Conservation (phyloP, 192 early-diverging fungal species). For the Chytriomyces sp. region DNA sequence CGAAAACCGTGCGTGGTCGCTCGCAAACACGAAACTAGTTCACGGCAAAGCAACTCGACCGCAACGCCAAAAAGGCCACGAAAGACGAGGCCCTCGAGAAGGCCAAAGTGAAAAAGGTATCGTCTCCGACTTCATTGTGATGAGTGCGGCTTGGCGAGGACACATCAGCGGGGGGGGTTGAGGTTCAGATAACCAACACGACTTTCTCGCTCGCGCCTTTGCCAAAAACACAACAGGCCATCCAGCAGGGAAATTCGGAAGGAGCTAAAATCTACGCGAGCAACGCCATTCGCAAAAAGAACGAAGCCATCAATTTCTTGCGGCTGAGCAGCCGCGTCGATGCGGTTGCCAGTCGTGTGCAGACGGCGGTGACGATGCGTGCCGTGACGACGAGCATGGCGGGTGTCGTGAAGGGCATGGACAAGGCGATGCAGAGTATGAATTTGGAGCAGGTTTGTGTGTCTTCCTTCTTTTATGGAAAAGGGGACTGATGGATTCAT, state of each 20-base stretch:
- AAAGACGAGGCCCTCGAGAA: slow-evolving; percentile 86
- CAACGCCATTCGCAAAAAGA: slow-evolving; percentile 98
- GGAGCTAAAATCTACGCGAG: slow-evolving; percentile 91
- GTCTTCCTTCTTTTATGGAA: neutral
- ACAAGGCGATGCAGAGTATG: slow-evolving; percentile 92
- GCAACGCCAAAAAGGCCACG: slow-evolving; percentile 78
- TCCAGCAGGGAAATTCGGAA: slow-evolving; percentile 90
- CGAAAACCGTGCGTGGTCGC: too few species aligned
- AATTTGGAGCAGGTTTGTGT: slow-evolving; percentile 84
- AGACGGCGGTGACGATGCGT: slow-evolving; percentile 94
- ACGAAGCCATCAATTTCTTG: slow-evolving; percentile 86
- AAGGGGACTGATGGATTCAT: neutral
- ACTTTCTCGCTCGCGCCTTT: neutral
- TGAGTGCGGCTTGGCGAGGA: too few species aligned
- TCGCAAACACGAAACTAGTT: too few species aligned
- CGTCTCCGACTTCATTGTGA: too few species aligned
- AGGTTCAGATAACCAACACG: neutral
- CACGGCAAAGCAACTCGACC: slow-evolving; percentile 84
- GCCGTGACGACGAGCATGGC: slow-evolving; percentile 82
- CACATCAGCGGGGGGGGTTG: too few species aligned
- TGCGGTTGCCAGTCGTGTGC: slow-evolving; percentile 86
- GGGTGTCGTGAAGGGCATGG: slow-evolving; percentile 89
- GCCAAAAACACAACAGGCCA: slow-evolving; percentile 62
- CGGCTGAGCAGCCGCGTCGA: slow-evolving; percentile 89
- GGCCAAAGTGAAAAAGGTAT: slow-evolving; percentile 89